A percentile compares a stretch with the other conserved stretches of the same genome.
Conservation (phyloP, 176 grass and related monocot species). For the Musa schizocarpa region DNA sequence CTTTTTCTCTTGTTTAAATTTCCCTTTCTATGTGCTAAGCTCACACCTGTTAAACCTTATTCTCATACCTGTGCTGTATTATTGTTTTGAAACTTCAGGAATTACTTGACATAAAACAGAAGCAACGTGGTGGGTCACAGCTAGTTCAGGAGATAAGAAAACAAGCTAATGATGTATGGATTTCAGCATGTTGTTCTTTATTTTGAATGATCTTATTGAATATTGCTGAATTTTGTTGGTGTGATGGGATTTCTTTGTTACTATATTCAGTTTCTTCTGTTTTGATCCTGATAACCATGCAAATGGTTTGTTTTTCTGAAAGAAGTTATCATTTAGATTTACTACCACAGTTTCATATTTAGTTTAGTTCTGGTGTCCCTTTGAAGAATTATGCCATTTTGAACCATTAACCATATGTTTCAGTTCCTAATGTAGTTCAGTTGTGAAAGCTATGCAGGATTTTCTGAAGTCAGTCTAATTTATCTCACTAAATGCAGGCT, state of each 20-base stretch:
- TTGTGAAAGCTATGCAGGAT: not conserved
- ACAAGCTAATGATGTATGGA: constrained; percentile 89
- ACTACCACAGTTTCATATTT: not conserved
- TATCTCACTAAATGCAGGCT: constrained; percentile 37
- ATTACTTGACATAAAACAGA: constrained; percentile 69
- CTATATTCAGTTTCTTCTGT: not conserved
- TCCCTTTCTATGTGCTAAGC: not conserved
- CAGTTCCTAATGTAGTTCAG: not conserved
- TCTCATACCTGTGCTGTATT: not conserved
- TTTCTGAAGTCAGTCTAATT: not conserved
- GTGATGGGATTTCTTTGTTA: not conserved
- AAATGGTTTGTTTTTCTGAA: not conserved
- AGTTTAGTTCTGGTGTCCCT: not conserved
- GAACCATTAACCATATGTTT: not conserved
- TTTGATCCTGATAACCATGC: not conserved
- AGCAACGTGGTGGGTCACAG: constrained; percentile 41
- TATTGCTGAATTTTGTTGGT: not conserved
- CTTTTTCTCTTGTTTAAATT: not conserved
- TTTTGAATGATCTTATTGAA: not conserved
- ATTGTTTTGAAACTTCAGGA: constrained; percentile 36
- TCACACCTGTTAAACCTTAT: not conserved
- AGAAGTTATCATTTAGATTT: not conserved
- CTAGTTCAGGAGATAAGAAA: constrained; percentile 79
- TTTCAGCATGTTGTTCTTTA: not conserved
- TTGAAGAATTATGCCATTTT: not conserved